A percentile compares a stretch with the other conserved stretches of the same genome.
These are phyloP conservation scores for Pleurozium schreberi DNA, from an alignment of 225 moss, liverwort and hornwort species.

Conservation along the genomic window DNA sequence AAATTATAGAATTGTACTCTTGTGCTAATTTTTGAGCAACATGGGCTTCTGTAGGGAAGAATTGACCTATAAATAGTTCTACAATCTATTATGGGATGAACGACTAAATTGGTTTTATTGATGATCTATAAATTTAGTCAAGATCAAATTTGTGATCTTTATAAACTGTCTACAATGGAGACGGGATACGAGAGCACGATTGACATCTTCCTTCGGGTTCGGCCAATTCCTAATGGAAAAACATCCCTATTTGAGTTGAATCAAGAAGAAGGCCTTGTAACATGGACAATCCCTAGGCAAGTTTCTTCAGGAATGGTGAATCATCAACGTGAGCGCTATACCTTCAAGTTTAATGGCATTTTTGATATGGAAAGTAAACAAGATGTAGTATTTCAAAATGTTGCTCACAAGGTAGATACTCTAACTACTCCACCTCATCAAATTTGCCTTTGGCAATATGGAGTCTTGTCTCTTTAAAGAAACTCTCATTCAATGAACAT, in stretches of 20 bases:
- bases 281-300: conserved; percentile 39
- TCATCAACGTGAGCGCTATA: conserved; percentile 45
- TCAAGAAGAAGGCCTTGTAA: conserved; percentile 31
- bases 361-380: conserved; percentile 45
- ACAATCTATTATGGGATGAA: background rate
- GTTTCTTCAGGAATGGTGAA: conserved; percentile 21
- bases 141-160: background rate
- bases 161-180: background rate
- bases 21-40: background rate
- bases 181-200: conserved; percentile 25
- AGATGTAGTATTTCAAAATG: conserved; percentile 43
- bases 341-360: conserved; percentile 37
- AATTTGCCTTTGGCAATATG: background rate
- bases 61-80: background rate
- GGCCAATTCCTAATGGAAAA: conserved; percentile 27
- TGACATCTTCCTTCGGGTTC: conserved; percentile 39
- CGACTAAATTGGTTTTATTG: background rate
- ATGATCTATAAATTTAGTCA: background rate
- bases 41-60: background rate
- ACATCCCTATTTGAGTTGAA: conserved; percentile 19
- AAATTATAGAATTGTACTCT: background rate
- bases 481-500: fast-evolving
- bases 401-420: conserved; percentile 36
- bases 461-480: background rate
- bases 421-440: background rate